Base-by-base conservation (phyloP, 306 rosid genomes). In the Fragaria iinumae region DNA sequence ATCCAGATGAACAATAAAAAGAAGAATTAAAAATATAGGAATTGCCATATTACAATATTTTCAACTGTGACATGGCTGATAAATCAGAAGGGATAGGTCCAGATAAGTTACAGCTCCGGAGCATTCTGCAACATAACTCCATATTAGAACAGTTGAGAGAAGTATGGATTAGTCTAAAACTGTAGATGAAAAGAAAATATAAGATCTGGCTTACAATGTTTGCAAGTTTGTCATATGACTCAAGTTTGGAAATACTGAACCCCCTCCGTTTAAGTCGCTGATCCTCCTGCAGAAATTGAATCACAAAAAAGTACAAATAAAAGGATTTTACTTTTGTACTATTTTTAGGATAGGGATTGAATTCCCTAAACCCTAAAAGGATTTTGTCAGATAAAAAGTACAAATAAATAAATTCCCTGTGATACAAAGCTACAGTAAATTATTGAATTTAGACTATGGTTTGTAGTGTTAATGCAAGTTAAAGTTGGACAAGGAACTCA, bases 61-160 rank as follows among this genome's bases (percentile, higher is more conserved):
- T 2, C 12, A 82, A 64, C 0, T 2, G 0, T 16, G 17, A 20
- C 76, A 36, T 47, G 2, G 11, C 0, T 6, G 68, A 47, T 29
- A 82, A 64, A 50, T 13, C 0, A 11, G 41, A 29, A 27, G 86
- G 79, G 27, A 82, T 78, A 1, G 1, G 3, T 78, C 86, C 86
- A 2, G 32, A 16, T 23, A 82, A 14, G 41, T 68, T 74, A 29
- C 86, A 82, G 71, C 71, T 78, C 67, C 56, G 78, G 69, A 82
- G 20, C 76, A 77, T 66, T 68, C 85, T 82, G 79, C 36, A 41
- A 48, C 29, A 29, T 47, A 11, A 71, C 48, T 72, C 59, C 23
- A n/a, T 2, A 20, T 71, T 12, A 36, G 49, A 27, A 72, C 34
- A 72, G 11, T 16, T 12, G 41, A 10, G 27, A n/a, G 7, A 72